phyloP scores from a whole-genome alignment of 345 rosid genomes.

The Murraya paniculata region DNA sequence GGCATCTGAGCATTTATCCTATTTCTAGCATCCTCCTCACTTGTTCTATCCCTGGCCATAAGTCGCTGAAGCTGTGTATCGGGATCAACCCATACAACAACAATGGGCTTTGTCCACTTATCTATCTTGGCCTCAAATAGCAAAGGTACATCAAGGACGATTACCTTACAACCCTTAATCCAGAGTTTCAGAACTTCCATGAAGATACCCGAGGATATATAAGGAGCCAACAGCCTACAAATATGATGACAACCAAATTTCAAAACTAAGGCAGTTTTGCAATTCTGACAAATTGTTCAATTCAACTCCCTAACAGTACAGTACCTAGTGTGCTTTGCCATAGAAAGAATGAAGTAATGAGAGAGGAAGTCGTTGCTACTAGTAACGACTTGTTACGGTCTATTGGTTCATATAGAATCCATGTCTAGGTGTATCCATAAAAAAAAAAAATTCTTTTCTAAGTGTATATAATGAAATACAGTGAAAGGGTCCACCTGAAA shows the following conservation, averaged over 20 bases:
- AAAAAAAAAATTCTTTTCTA: neutral
- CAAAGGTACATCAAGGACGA: constrained; percentile 80
- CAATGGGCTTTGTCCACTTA: constrained; percentile 76
- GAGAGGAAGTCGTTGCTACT: neutral
- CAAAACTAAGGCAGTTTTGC: neutral
- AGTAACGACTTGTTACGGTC: neutral
- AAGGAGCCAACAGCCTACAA: constrained; percentile 72
- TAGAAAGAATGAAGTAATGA: neutral
- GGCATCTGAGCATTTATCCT: constrained; percentile 82
- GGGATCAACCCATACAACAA: constrained; percentile 74
- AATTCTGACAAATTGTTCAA: neutral
- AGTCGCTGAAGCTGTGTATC: constrained; percentile 75
- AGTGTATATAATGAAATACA: neutral
- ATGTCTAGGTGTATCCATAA: neutral
- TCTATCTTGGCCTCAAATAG: constrained; percentile 84
- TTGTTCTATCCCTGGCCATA: constrained; percentile 58
- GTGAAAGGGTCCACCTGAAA: too few relatives aligned
- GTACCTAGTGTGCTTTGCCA: neutral
- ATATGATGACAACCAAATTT: constrained; percentile 5
- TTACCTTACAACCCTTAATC: constrained; percentile 63
- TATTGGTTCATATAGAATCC: neutral
- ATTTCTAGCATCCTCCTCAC: constrained; percentile 72
- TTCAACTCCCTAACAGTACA: neutral
- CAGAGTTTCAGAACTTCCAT: constrained; percentile 64
- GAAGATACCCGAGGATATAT: constrained; percentile 72